Evolutionary conservation across 495 filamentous ascomycete species (phyloP), one percentile per base, ranked within the genome.

Genomic region (Talaromyces adpressus): DNA sequence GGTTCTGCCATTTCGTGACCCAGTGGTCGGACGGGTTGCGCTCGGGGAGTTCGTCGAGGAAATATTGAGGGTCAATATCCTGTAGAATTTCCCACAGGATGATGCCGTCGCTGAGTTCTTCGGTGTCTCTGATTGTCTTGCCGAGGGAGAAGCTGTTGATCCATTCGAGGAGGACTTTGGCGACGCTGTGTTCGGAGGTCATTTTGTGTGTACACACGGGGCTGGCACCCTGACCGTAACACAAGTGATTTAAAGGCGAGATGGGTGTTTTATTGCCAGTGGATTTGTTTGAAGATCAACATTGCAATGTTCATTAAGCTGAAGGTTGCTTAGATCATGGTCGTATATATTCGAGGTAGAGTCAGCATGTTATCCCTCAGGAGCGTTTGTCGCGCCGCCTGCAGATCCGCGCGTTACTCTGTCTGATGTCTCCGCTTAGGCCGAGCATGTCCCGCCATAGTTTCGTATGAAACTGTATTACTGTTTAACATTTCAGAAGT

Each of bases 101-200:
- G 58, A 84, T 81, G 56, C 91, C 92, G 72, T 95, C 89, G 60
- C 82, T 86, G 68, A 96, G 80, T 67, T 92, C 86, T 62, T 83
- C 82, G 62, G 85, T 71, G 52, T 71, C 72, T 34, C 75, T 71
- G 59, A 82, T 75, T 27, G 73, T 78, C 65, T 76, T 73, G 36
- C 75, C 74, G 23, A 83, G 67, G 51, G 78, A 74, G 67, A 83
- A 82, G 69, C 75, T 78, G 71, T 84, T 85, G 68, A 84, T 76
- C 83, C 83, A 87, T 76, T 84, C 82, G 66, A 85, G 67, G 61
- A 87, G 72, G 64, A 82, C 83, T 67, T 78, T 75, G 65, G 73
- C 78, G 63, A 77, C 74, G 20, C 69, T 75, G 66, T 76, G 77
- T 70, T 80, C 76, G 65, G 71, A 75, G 22, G 76, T 72, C 78